A percentile compares a stretch with the other conserved stretches of the same genome.
Evolutionary conservation across 768 basidiomycete genomes (phyloP).

Genomic region (Lactifluus hygrophoroides): DNA sequence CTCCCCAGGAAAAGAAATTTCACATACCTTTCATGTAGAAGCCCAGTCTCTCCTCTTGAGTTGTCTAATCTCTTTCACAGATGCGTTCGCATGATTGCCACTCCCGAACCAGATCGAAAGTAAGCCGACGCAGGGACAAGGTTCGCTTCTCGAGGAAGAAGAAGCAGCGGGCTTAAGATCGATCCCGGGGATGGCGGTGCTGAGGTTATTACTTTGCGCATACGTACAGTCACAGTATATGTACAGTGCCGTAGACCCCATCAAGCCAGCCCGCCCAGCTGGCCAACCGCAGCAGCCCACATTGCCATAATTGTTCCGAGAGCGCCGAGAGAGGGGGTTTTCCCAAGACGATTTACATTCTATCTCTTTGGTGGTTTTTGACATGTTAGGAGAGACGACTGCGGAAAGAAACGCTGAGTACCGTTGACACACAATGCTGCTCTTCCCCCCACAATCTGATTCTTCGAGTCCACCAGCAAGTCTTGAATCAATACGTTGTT

Average conservation of each 20-base stretch:
- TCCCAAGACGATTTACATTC: not conserved
- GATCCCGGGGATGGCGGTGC: conserved; percentile 15
- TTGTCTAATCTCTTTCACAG: not conserved
- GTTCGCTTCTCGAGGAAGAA: not conserved
- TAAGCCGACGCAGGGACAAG: not conserved
- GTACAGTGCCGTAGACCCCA: not conserved
- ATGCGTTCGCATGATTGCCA: not conserved
- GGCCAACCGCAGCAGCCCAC: not conserved
- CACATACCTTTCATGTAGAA: not conserved
- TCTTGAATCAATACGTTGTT: not conserved
- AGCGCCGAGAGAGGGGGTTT: not conserved
- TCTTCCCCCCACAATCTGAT: not conserved
- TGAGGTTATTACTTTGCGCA: not conserved
- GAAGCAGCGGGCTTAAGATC: conserved; percentile 2
- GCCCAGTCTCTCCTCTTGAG: not conserved
- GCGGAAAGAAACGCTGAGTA: not conserved
- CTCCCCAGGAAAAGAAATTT: not conserved
- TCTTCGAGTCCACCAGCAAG: not conserved
- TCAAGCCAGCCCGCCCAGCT: not conserved
- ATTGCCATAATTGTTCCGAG: not conserved
- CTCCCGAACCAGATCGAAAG: not conserved
- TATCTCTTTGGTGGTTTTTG: not conserved
- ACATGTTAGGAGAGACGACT: not conserved
- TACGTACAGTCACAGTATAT: not conserved
- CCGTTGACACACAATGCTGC: not conserved